These are phyloP conservation scores for Craterostigma plantagineum DNA, from an alignment of 257 asterid genomes.

Conservation along the genomic window DNA sequence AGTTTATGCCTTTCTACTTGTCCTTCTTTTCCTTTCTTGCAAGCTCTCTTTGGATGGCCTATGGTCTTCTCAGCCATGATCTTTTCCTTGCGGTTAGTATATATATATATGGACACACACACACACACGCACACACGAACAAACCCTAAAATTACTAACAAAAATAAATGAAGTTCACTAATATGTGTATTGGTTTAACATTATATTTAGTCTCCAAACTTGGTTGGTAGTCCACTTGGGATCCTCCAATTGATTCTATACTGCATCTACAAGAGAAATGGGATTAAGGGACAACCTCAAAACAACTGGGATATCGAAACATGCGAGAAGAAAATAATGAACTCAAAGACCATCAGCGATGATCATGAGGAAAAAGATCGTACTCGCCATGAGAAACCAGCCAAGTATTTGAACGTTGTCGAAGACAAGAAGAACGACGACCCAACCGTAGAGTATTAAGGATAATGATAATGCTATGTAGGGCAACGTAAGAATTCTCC, in stretches of 20 bases:
- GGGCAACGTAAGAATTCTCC: too few relatives aligned
- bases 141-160: neutral
- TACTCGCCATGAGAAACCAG: too few relatives aligned
- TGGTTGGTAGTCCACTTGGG: slow-evolving; percentile 62
- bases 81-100: slow-evolving; percentile 55
- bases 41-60: slow-evolving; percentile 64
- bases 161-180: neutral
- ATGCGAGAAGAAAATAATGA: neutral
- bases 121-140: too few relatives aligned
- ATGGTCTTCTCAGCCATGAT: slow-evolving; percentile 58
- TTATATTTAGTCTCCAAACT: slow-evolving; percentile 45
- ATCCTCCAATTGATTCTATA: slow-evolving; percentile 54
- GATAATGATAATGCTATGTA: too few relatives aligned
- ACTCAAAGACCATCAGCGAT: too few relatives aligned
- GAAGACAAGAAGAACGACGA: too few relatives aligned
- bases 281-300: neutral
- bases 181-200: neutral
- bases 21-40: slow-evolving; percentile 66
- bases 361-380: too few relatives aligned
- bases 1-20: slow-evolving; percentile 74
- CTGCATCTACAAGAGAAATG: slow-evolving; percentile 34
- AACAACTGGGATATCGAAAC: neutral
- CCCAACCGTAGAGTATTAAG: too few relatives aligned
- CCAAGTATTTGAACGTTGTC: too few relatives aligned
- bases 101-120: neutral